phyloP scores from a whole-genome alignment of 169 alveolate genomes.

The Plasmodium malariae region DNA sequence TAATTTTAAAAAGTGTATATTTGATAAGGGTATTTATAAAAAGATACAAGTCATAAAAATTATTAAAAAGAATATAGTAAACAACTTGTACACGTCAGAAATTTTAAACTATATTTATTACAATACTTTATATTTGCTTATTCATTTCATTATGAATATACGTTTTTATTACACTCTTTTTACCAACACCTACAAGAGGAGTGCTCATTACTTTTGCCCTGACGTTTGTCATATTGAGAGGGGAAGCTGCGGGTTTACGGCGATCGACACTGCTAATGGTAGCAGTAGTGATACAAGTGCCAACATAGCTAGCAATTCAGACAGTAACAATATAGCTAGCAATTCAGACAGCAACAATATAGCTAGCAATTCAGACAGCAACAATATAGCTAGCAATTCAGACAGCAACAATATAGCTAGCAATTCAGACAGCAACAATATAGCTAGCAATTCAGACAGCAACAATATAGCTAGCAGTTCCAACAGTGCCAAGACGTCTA shows the following conservation, averaged over 20 bases:
- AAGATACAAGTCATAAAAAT: constrained; percentile 57
- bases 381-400: too few species aligned
- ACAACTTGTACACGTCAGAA: constrained; percentile 62
- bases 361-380: too few species aligned
- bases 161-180: constrained; percentile 36
- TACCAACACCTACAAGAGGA: constrained; percentile 30
- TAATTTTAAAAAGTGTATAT: constrained; percentile 51
- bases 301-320: too few species aligned
- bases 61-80: constrained; percentile 18
- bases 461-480: too few species aligned
- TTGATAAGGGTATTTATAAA: constrained; percentile 61
- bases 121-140: constrained; percentile 37
- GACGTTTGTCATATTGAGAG: background rate
- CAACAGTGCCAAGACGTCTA: too few species aligned
- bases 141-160: constrained; percentile 37
- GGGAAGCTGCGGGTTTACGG: background rate
- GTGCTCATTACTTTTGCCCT: background rate
- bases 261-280: background rate
- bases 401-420: too few species aligned
- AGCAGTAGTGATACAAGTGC: too few species aligned
- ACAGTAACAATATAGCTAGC: too few species aligned
- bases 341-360: too few species aligned
- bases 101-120: constrained; percentile 59
- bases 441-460: too few species aligned
- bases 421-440: too few species aligned